Percentiles rank a stretch among this genome's conserved stretches.
These are phyloP conservation scores for Porogramme epimiltina DNA, from an alignment of 1,284 basidiomycete genomes.

Conservation along the genomic window DNA sequence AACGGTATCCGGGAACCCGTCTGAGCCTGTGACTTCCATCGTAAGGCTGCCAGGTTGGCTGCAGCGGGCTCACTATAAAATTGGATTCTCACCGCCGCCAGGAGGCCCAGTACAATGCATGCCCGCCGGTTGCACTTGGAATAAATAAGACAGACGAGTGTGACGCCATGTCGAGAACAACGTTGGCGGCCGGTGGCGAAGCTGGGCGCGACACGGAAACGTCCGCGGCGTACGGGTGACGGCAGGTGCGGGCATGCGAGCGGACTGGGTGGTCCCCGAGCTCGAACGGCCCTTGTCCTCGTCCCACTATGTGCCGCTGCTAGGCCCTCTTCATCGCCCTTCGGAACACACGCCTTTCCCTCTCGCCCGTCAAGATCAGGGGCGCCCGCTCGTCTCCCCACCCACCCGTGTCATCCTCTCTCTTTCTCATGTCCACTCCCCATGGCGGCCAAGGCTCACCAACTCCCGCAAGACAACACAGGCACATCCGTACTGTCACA, in stretches of 20 bases:
- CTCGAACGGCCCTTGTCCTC: slow-evolving; percentile 13
- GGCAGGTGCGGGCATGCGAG: slow-evolving; percentile 2
- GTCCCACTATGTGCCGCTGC: slow-evolving; percentile 19
- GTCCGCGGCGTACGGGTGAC: slow-evolving; percentile 8
- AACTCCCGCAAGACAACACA: slow-evolving; percentile 33
- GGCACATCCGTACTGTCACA: slow-evolving; percentile 35
- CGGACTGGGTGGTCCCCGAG: slow-evolving; percentile 6
- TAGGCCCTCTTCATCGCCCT: not conserved
- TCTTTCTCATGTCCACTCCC: slow-evolving; percentile 9
- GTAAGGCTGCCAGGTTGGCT: no score
- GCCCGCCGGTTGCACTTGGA: no score
- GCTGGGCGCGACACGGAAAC: slow-evolving; percentile 11
- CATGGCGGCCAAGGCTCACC: slow-evolving; percentile 31
- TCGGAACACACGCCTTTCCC: not conserved
- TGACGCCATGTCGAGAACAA: no score
- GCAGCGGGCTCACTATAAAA: no score
- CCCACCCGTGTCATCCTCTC: not conserved
- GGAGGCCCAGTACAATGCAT: no score
- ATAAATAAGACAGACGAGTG: no score
- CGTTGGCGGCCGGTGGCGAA: no score
- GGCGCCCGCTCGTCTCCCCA: not conserved
- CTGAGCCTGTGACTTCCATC: no score
- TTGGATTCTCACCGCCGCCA: no score
- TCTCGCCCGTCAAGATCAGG: not conserved
- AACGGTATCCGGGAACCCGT: no score